These are phyloP conservation scores for Solanum hybrid DNA, from an alignment of 305 asterid species.

Conservation along the genomic window DNA sequence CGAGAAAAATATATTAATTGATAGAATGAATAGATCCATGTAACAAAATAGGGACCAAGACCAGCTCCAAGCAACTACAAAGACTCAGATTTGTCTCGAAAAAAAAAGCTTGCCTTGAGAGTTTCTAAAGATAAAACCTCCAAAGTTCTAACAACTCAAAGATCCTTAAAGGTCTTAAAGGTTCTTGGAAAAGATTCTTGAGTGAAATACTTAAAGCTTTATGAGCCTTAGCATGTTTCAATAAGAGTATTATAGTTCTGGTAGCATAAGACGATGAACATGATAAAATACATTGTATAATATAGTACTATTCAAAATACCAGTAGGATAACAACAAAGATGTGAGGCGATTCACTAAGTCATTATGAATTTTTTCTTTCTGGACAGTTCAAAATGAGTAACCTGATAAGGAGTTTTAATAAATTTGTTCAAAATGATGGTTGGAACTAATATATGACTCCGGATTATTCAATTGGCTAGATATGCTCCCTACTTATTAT, in stretches of 20 bases:
- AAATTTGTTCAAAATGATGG: neutral
- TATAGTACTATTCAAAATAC: neutral
- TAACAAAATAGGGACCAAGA: neutral
- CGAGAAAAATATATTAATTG: too few relatives aligned
- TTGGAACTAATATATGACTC: too few relatives aligned
- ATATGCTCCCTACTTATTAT: too few relatives aligned
- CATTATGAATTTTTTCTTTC: neutral
- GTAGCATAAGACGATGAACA: too few relatives aligned
- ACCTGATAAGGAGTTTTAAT: neutral
- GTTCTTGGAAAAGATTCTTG: neutral
- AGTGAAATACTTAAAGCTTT: neutral
- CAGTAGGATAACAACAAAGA: neutral
- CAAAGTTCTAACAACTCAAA: neutral
- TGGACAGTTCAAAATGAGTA: neutral
- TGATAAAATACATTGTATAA: too few relatives aligned
- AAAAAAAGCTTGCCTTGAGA: neutral
- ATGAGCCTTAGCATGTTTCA: neutral
- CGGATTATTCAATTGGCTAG: too few relatives aligned
- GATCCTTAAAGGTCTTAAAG: neutral
- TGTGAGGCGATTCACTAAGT: neutral
- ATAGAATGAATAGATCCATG: neutral
- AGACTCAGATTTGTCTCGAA: neutral
- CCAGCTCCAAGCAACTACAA: neutral
- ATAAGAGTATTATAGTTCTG: too few relatives aligned
- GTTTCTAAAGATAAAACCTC: neutral